phyloP scores from a whole-genome alignment of 139 green algal genomes.

The Astrephomene gubernaculifera region DNA sequence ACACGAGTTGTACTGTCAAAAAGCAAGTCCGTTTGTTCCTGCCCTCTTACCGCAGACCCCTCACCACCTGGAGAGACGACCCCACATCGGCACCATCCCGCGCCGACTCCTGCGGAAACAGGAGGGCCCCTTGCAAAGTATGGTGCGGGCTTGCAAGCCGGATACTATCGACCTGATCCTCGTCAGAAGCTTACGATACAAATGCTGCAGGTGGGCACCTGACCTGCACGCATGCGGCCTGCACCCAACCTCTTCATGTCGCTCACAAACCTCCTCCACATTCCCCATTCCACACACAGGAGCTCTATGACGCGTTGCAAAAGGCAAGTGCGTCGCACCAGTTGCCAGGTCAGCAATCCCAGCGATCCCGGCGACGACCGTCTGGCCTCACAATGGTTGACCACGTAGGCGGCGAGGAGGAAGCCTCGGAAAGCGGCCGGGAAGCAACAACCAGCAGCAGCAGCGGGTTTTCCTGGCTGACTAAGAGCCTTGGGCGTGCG shows the following conservation, averaged over 20 bases:
- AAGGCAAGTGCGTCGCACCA: not conserved
- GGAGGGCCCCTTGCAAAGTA: constrained; percentile 72
- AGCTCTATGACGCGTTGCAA: constrained; percentile 67
- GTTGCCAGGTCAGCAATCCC: not conserved
- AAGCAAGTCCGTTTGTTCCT: no score
- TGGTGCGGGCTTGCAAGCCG: constrained; percentile 47
- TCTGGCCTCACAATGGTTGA: constrained; percentile 66
- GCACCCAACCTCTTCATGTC: not conserved
- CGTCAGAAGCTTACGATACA: constrained; percentile 79
- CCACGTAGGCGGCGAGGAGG: constrained; percentile 20
- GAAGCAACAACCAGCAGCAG: not conserved
- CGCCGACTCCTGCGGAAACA: not conserved
- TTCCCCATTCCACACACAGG: no score
- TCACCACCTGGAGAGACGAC: not conserved
- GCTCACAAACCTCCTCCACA: constrained; percentile 5
- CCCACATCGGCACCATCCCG: not conserved
- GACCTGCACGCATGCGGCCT: not conserved
- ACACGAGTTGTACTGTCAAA: no score
- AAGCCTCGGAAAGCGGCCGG: not conserved
- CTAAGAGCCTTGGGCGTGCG: constrained; percentile 21
- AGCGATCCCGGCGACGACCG: not conserved
- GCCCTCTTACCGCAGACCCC: no score
- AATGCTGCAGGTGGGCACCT: constrained; percentile 70
- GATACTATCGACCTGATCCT: constrained; percentile 73
- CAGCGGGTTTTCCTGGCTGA: constrained; percentile 11